Percentiles rank a stretch among this genome's conserved stretches.
These are phyloP conservation scores for Zygosaccharomyces kombuchaensis DNA, from an alignment of 805 yeast species.

Conservation along the genomic window DNA sequence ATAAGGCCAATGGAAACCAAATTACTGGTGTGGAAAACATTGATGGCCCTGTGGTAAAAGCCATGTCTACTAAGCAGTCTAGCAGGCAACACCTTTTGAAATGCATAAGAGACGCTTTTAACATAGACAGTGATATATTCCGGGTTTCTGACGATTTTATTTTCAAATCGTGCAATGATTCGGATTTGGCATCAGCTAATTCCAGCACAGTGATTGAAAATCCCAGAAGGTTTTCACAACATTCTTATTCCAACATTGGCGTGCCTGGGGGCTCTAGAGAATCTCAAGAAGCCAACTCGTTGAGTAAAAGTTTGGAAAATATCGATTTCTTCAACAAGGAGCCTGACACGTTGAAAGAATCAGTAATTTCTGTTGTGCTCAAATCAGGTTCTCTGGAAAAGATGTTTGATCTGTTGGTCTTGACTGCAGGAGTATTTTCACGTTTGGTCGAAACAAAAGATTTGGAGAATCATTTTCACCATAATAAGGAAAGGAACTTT, in stretches of 20 bases:
- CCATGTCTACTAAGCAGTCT: constrained; percentile 25
- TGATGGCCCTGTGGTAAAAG: constrained; percentile 36
- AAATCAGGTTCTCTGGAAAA: constrained; percentile 72
- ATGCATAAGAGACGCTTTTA: constrained; percentile 58
- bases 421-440: constrained; percentile 59
- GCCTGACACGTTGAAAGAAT: constrained; percentile 35
- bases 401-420: constrained; percentile 72
- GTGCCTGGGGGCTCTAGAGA: constrained; percentile 16
- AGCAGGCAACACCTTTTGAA: constrained; percentile 49
- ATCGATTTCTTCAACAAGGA: constrained; percentile 33
- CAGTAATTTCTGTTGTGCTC: constrained; percentile 44
- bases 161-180: constrained; percentile 50
- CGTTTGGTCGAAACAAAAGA: constrained; percentile 42
- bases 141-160: constrained; percentile 53
- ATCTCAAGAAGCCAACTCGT: constrained; percentile 20
- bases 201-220: constrained; percentile 47
- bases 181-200: constrained; percentile 37
- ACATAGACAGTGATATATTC: constrained; percentile 54
- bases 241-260: constrained; percentile 26
- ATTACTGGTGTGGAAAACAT: constrained; percentile 47
- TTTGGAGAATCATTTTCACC: constrained; percentile 38
- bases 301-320: constrained; percentile 28
- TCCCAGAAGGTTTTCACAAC: constrained; percentile 40
- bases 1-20: constrained; percentile 11
- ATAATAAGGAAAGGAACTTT: constrained; percentile 21